These are phyloP conservation scores for Penicillium samsonianum DNA, from an alignment of 495 filamentous ascomycete genomes.

Conservation along the genomic window DNA sequence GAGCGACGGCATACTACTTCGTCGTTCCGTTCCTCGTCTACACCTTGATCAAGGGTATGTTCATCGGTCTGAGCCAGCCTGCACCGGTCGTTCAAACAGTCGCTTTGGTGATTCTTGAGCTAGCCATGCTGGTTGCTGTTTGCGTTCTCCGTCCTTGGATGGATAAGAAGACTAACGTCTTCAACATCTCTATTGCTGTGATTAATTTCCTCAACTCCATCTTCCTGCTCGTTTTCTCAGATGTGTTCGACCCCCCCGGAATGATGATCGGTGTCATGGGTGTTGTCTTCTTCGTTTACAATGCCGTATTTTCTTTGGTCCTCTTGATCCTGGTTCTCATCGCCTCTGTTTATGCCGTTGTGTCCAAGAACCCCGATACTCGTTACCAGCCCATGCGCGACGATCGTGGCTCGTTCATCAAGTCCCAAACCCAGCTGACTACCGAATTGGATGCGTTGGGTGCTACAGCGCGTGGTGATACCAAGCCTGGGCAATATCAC, in stretches of 20 bases:
- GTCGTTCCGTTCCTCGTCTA: conserved; percentile 82
- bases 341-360: conserved; percentile 76
- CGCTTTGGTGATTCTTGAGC: conserved; percentile 83
- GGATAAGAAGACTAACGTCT: conserved; percentile 98
- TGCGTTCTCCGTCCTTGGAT: conserved; percentile 91
- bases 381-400: conserved; percentile 97
- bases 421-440: conserved; percentile 86
- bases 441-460: conserved; percentile 93
- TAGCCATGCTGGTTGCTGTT: conserved; percentile 72
- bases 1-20: conserved; percentile 96
- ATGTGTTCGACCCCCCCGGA: conserved; percentile 80
- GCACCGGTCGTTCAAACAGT: conserved; percentile 79
- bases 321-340: conserved; percentile 86
- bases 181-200: conserved; percentile 89
- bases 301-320: conserved; percentile 82
- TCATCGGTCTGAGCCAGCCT: conserved; percentile 80
- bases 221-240: conserved; percentile 82
- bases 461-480: conserved; percentile 84
- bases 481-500: conserved; percentile 67
- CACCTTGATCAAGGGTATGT: conserved; percentile 83
- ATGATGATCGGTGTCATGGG: conserved; percentile 93
- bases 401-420: conserved; percentile 96
- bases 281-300: conserved; percentile 89
- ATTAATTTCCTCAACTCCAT: conserved; percentile 91
- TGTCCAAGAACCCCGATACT: conserved; percentile 93